phyloP scores from a whole-genome alignment of 139 green algal genomes.

The Chlamydomonas sp. region DNA sequence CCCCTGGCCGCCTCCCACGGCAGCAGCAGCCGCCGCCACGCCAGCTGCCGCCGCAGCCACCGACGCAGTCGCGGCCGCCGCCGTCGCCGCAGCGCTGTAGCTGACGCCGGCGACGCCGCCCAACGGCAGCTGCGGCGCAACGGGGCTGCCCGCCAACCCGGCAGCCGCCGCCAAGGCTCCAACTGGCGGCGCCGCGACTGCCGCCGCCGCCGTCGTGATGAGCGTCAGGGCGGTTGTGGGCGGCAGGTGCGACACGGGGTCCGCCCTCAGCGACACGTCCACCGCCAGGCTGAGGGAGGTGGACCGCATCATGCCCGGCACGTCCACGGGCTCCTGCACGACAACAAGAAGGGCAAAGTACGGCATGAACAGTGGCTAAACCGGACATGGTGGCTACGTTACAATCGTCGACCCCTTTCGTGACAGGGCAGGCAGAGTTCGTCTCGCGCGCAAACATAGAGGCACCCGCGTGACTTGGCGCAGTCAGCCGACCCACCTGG shows the following conservation, averaged over 20 bases:
- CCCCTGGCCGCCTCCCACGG: neutral
- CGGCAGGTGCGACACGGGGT: neutral
- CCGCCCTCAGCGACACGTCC: neutral
- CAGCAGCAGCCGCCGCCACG: neutral
- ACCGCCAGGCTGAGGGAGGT: constrained; percentile 35
- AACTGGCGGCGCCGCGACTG: neutral
- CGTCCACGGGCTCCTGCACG: constrained; percentile 59
- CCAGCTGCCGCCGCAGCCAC: neutral
- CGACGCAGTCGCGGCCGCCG: neutral
- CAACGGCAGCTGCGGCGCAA: constrained; percentile 40
- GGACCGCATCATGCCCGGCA: constrained; percentile 45
- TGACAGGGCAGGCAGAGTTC: neutral
- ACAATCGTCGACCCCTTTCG: neutral
- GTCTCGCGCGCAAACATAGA: neutral
- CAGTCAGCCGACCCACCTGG: neutral
- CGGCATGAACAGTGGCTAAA: neutral
- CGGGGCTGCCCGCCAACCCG: neutral
- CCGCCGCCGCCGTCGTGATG: neutral
- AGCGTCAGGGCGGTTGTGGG: neutral
- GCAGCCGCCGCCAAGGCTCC: neutral
- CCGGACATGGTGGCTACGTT: neutral
- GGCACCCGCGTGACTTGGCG: too few species aligned
- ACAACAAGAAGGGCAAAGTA: neutral
- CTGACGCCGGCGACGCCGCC: neutral
- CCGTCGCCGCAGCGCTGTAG: constrained; percentile 11